Base-by-base conservation (phyloP, 179 eudicot genomes). In the Gypsophila paniculata region DNA sequence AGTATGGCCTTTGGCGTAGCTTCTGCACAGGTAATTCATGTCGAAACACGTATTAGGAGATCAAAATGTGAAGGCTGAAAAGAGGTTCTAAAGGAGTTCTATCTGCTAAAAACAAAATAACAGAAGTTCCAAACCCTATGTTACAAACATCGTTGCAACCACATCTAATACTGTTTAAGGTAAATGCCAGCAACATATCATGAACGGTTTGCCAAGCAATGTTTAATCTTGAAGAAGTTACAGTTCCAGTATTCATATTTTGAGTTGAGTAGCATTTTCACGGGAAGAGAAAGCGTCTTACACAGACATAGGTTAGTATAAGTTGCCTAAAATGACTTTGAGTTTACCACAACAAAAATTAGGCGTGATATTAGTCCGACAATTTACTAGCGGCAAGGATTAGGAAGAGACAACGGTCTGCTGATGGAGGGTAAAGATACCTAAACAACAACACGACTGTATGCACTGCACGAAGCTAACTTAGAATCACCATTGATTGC, bases 1-100 rank as follows among this genome's bases (percentile, higher is more conserved):
- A 87, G 59, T 58, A 89, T 84, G 64, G 91, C 91, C 82, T 89
- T 89, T 17, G 96, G 96, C 21, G 96, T 89, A 57, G 91, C 93
- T 81, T 85, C 90, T 90, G 86, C 85, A 80, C n/a, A 65, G 13
- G 73, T 51, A 58, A 4, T 49, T 59, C 64, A 79, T 51, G 53
- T 53, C 36, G 75, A 68, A 5, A 72, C 61, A 51, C 29, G 68
- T 69, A 76, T 83, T 73, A 84, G 71, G 36, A 6, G 11, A 42
- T 6, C 6, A 4, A 29, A 29, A 1, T 29, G 34, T 29, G 4
- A 29, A 29, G 34, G 34, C 34, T 58, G 65, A 0, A 57, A 23
- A 32, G 38, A 26, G 18, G 7, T 58, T 46, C 55, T 18, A 53
- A 23, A 13, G 64, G 25, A 60, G 38, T n/a, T 17, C 4, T 8